Base-by-base conservation (phyloP, 306 rosid genomes). In the Delonix regia region DNA sequence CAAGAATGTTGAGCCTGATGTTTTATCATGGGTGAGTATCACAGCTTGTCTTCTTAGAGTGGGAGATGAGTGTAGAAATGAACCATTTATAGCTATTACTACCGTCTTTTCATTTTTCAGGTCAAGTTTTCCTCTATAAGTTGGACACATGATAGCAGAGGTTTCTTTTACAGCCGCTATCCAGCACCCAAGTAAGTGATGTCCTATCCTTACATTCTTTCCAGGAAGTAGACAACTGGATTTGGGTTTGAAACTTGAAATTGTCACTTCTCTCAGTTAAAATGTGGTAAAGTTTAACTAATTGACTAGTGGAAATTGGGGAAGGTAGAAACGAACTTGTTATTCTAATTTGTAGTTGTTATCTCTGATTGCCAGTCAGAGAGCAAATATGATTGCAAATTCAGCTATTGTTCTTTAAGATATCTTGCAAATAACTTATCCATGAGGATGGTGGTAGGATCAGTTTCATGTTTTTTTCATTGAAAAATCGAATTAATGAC, bases 131-230 rank as follows among this genome's bases (percentile, higher is more conserved):
- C 93, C 25, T 75, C 85, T 39, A 88, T 91, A 72, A 84, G 88
- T 81, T 95, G 99, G 99, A 93, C 99, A 3, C 89, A 82, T 76
- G 98, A 95, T 75, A 75, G 77, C 94, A 91, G 89, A 86, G 97
- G 99, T 51, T 93, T 93, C 84, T 95, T 95, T 81, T 95, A 95
- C 76, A 81, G 96, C 82, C 91, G 98, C 71, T 95, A 85, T 83
- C 99, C 99, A 16, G 85, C 97, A 67, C 97, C 97, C 59, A 88
- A 81, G 99, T 95, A 82, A 82, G 93, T 78, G 28, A 21, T 62
- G 34, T n/a, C 67, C 42, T 39, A 44, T 64, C 34, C 62, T 80
- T 53, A 21, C 59, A n/a, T 73, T 60, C 49, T 51, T 57, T 34
- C 51, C 41, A 3, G 41, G 22, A 19, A 22, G 34, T 51, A n/a